Evolutionary conservation across 306 rosid genomes (phyloP).

Genomic region (Vicia faba): DNA sequence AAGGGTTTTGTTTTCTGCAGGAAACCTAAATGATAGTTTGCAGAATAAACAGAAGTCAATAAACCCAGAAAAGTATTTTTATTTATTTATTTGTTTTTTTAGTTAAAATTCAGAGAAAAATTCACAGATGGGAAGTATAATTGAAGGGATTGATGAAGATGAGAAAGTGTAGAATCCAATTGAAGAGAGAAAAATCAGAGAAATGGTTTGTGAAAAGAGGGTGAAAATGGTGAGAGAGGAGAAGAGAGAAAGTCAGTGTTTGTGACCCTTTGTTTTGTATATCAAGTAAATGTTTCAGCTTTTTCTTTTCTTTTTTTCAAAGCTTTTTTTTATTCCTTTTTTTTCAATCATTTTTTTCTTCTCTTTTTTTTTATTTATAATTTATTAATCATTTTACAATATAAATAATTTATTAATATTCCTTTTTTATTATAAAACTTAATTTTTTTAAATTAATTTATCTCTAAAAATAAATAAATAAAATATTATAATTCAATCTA

Average conservation of each 20-base stretch:
- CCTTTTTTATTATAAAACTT: too few species aligned
- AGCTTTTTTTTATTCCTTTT: not conserved
- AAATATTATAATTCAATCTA: too few species aligned
- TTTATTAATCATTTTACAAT: not conserved
- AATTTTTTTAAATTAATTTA: too few species aligned
- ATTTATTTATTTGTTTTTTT: conserved; percentile 36
- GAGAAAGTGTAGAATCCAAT: conserved; percentile 64
- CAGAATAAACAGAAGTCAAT: conserved; percentile 59
- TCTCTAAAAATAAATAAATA: too few species aligned
- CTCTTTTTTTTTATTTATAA: not conserved
- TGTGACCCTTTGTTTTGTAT: conserved; percentile 72
- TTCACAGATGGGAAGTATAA: conserved; percentile 54
- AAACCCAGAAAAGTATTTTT: conserved; percentile 71
- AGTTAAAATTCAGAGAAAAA: conserved; percentile 46
- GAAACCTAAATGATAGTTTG: conserved; percentile 60
- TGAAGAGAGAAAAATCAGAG: conserved; percentile 90
- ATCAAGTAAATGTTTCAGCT: conserved; percentile 69
- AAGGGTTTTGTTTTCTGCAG: conserved; percentile 44
- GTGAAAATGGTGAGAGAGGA: conserved; percentile 49
- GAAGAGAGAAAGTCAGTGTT: conserved; percentile 47
- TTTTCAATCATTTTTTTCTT: conserved; percentile 4
- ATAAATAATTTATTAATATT: too few species aligned
- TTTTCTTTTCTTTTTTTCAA: conserved; percentile 28
- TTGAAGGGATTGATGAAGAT: conserved; percentile 59
- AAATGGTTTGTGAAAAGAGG: conserved; percentile 76